phyloP scores from a whole-genome alignment of 306 rosid genomes.

The Dryas drummondii region DNA sequence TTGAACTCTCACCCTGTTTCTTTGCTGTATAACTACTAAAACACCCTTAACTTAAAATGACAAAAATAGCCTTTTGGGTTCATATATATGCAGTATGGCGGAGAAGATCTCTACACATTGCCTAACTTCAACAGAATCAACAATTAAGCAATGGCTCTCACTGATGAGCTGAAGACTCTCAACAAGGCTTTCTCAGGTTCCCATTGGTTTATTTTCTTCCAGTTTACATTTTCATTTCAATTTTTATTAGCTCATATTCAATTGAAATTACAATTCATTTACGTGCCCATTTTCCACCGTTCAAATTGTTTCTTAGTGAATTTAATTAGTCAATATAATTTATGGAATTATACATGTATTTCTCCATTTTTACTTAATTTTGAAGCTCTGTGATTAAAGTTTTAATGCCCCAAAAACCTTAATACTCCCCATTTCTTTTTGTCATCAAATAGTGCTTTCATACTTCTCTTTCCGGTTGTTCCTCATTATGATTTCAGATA shows the following conservation, averaged over 20 bases:
- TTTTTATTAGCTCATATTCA: background rate
- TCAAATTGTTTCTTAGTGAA: background rate
- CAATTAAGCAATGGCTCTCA: constrained; percentile 44
- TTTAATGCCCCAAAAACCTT: background rate
- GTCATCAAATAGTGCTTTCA: no score
- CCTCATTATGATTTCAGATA: no score
- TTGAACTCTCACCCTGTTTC: background rate
- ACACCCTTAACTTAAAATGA: constrained; percentile 22
- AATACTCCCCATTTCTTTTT: background rate
- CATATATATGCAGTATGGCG: constrained; percentile 20
- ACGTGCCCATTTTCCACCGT: background rate
- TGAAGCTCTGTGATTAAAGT: background rate
- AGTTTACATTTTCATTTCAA: no score
- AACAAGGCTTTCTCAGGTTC: constrained; percentile 83
- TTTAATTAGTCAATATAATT: background rate
- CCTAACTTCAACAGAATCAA: background rate
- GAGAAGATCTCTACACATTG: constrained; percentile 9
- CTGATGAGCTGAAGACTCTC: constrained; percentile 56
- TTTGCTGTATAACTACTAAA: background rate
- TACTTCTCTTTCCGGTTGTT: no score
- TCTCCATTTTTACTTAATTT: background rate
- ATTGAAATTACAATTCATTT: no score
- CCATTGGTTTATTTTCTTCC: background rate
- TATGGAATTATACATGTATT: background rate
- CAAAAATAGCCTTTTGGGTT: constrained; percentile 30